Base-by-base conservation (phyloP, 306 rosid genomes). In the Echinosophora koreensis region DNA sequence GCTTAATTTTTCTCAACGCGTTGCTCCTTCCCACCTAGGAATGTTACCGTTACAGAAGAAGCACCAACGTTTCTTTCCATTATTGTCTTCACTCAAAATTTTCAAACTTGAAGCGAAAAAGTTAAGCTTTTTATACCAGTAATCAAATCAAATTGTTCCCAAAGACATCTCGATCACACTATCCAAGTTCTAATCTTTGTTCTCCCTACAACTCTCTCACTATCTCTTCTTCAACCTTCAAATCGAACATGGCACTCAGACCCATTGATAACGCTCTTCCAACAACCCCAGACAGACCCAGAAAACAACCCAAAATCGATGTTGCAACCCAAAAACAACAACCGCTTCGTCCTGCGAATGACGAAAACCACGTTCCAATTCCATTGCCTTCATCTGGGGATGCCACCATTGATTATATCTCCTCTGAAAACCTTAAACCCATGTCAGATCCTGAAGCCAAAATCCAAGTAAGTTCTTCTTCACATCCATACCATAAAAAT, bases 201-300 rank as follows among this genome's bases (percentile, higher is more conserved):
- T 27, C 12, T 28, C 44, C 11, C 10, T 22, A 15, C 10, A 44
- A 44, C 14, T 44, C 50, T 6, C 4, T 44, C 10, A 3, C 4
- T 11, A 3, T 44, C 32, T 44, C 50, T 44, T 44, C 50, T 44
- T 44, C 50, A 8, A 44, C 50, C 50, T 44, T 44, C 50, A 44
- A 44, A 44, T 44, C 50, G 10, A 44, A 44, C 50, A 44, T 89
- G 97, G 91, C 98, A 14, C 86, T 95, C 44, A 87, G 98, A 80
- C 96, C 97, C 81, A 95, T 95, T 4, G 96, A 86, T 15, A 95
- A 95, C 64, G 97, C 91, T 41, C 97, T 92, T 42, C 97, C 97
- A 16, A 76, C 58, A 32, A 73, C 91, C 9, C 85, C 88, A 8
- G 90, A 92, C 34, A 80, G 97, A 75, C 96, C 93, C 77, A 94